phyloP scores from a whole-genome alignment of 179 eudicot species.

The Nepenthes alata region DNA sequence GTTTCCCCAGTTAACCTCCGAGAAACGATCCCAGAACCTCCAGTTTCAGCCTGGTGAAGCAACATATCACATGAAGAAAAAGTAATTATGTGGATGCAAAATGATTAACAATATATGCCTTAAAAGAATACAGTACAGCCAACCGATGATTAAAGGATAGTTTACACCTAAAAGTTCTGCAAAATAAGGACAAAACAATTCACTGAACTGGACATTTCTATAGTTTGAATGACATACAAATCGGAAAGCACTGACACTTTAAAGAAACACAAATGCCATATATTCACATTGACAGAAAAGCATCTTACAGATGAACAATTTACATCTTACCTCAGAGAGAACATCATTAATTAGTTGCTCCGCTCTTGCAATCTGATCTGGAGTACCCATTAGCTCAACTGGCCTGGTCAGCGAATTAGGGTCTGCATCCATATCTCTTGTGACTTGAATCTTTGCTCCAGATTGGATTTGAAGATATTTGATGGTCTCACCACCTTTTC shows the following conservation, averaged over 20 bases:
- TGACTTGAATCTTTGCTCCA: slow-evolving; percentile 92
- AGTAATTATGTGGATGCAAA: neutral
- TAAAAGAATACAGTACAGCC: too few relatives aligned
- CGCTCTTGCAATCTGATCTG: slow-evolving; percentile 75
- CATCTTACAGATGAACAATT: neutral
- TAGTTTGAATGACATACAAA: too few relatives aligned
- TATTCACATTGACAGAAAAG: too few relatives aligned
- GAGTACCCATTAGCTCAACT: slow-evolving; percentile 79
- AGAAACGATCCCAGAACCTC: slow-evolving; percentile 66
- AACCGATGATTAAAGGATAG: too few relatives aligned
- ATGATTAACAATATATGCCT: too few relatives aligned
- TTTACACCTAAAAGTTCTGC: too few relatives aligned
- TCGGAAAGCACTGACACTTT: too few relatives aligned
- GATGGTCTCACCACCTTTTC: slow-evolving; percentile 84
- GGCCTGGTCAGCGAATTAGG: slow-evolving; percentile 43
- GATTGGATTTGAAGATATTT: slow-evolving; percentile 83
- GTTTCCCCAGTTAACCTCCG: slow-evolving; percentile 41
- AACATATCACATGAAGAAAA: neutral
- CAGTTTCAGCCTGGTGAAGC: slow-evolving; percentile 59
- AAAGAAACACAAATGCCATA: too few relatives aligned
- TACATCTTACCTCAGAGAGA: slow-evolving; percentile 58
- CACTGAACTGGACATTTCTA: too few relatives aligned
- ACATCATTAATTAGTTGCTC: slow-evolving; percentile 77
- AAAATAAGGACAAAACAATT: too few relatives aligned
- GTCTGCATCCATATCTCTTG: slow-evolving; percentile 84